Conservation (phyloP, 2,329 filamentous ascomycete species). For the Fusarium sp. region DNA sequence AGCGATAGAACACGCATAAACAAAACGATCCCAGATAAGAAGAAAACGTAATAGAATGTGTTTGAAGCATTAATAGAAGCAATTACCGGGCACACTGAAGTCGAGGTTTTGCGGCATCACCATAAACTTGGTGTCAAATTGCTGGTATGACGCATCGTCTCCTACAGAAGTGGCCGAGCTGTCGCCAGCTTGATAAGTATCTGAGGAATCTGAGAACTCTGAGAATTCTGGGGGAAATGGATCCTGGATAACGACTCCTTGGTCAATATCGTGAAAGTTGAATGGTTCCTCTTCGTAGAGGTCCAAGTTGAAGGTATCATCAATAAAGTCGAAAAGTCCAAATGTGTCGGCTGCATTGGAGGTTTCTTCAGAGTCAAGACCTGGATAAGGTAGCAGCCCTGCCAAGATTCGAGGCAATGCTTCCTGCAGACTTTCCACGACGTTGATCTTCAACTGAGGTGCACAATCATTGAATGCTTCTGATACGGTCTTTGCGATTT, state of each 20-base stretch:
- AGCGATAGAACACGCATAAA: neutral
- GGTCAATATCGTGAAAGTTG: neutral
- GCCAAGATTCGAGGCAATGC: slow-evolving; percentile 21
- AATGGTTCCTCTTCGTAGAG: neutral
- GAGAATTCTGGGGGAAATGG: neutral
- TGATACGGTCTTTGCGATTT: slow-evolving; percentile 16
- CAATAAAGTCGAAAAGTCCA: slow-evolving; percentile 8
- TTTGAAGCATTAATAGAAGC: neutral
- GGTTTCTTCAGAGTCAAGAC: slow-evolving; percentile 27
- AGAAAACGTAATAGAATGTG: neutral
- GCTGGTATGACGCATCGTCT: slow-evolving; percentile 25
- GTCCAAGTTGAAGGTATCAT: neutral
- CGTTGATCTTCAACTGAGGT: slow-evolving; percentile 12
- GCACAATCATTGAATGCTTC: slow-evolving; percentile 13
- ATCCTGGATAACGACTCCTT: neutral
- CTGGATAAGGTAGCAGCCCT: slow-evolving; percentile 19
- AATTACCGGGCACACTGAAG: neutral
- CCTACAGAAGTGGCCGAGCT: slow-evolving; percentile 34
- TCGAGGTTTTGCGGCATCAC: neutral
- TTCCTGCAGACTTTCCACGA: slow-evolving; percentile 23
- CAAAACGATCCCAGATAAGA: neutral
- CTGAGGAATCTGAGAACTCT: slow-evolving; percentile 28
- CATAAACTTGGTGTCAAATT: slow-evolving; percentile 11
- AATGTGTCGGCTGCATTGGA: slow-evolving; percentile 6
- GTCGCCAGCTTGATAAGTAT: slow-evolving; percentile 16